Base-by-base conservation (phyloP, 345 rosid genomes). In the Excoecaria agallocha region DNA sequence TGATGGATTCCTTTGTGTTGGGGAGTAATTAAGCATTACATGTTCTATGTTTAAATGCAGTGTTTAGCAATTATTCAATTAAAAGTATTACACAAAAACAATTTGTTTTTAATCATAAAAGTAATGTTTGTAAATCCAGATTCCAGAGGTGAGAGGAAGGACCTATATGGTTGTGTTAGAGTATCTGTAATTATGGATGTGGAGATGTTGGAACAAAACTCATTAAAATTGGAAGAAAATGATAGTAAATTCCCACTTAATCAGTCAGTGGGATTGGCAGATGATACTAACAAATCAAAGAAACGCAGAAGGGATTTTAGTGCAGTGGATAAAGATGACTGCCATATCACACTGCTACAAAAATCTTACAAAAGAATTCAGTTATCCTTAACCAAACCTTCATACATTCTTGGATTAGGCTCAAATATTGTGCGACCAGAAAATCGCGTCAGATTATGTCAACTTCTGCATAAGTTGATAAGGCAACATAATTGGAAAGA, bases 401-500 rank as follows among this genome's bases (percentile, higher is more conserved):
- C 89, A 12, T 85, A 83, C 50, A 83, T 84, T 30, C 79, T 77
- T n/a, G 85, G 85, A 6, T 77, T 71, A 3, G 84, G 77, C 6
- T 52, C 77, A 5, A 67, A 55, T 69, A 68, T 68, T 15, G 20
- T 85, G 59, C 83, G 89, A 38, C 69, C 83, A 25, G 86, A 81
- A 76, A 80, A 85, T 69, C 84, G 90, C 22, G 64, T 55, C 8
- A 76, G 78, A 71, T 71, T 94, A 70, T 17, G 76, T 2, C 60
- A 50, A 17, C 77, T 89, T 8, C 79, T 92, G 75, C 76, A 68
- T 6, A 82, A 84, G 71, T 86, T 94, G 24, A 82, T 89, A 68
- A 78, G 86, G 38, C 85, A 68, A 52, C 88, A 80, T 45, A 81
- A 84, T 51, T 91, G 95, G 97, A 74, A 35, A 3, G 90, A 91